These are phyloP conservation scores for Selaginella moellendorffii DNA, from an alignment of 75 land plant genomes.

Conservation along the genomic window DNA sequence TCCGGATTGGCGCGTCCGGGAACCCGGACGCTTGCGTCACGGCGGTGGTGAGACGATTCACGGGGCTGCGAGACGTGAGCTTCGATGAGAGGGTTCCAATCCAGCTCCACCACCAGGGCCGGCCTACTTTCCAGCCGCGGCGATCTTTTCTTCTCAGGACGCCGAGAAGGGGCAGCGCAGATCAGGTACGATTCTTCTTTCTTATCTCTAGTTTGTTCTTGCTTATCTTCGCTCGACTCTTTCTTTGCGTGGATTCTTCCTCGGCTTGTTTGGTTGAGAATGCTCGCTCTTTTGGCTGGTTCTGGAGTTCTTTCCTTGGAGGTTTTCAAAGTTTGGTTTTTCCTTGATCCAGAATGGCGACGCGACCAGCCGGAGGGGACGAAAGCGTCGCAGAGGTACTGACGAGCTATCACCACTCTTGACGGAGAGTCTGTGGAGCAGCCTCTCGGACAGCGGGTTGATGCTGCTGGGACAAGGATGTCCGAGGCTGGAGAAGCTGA, in stretches of 20 bases:
- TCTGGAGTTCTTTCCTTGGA: neutral
- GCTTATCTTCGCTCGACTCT: too few species aligned
- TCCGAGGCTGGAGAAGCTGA: conserved; percentile 46
- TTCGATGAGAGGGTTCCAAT: conserved; percentile 61
- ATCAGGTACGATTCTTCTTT: too few species aligned
- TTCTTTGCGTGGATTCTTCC: too few species aligned
- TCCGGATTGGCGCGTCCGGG: conserved; percentile 64
- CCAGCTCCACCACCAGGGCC: conserved; percentile 17
- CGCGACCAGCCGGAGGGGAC: conserved; percentile 12
- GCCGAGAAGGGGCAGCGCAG: too few species aligned
- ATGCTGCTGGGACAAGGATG: conserved; percentile 42
- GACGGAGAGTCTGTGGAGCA: conserved; percentile 10
- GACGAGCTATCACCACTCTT: conserved; percentile 14
- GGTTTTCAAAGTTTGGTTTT: conserved; percentile 20
- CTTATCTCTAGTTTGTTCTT: too few species aligned
- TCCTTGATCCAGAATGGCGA: neutral
- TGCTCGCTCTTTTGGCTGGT: neutral
- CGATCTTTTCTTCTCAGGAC: conserved; percentile 9
- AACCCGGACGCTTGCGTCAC: conserved; percentile 37
- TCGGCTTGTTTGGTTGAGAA: neutral
- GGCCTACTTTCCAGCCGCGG: too few species aligned
- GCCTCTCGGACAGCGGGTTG: conserved; percentile 60
- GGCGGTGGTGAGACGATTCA: conserved; percentile 32
- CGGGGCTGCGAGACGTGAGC: conserved; percentile 30
- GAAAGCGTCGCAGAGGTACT: neutral